Percentiles rank a stretch among this genome's conserved stretches.
phyloP scores from a whole-genome alignment of 1,284 basidiomycete genomes.

The Ustilago loliicola region DNA sequence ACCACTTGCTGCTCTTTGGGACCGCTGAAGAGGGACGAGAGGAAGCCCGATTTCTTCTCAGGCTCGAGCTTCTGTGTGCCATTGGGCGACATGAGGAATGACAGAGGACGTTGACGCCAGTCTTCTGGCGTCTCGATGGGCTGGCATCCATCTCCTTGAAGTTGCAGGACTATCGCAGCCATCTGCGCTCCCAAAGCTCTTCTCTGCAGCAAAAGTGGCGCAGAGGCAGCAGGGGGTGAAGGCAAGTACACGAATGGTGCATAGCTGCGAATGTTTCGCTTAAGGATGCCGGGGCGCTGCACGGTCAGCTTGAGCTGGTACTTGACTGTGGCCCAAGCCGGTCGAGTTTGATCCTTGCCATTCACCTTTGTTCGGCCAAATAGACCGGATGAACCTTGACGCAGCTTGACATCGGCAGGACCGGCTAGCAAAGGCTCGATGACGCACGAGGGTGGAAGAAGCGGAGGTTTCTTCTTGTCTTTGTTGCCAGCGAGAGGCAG shows the following conservation, averaged over 20 bases:
- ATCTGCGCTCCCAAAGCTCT: conserved; percentile 42
- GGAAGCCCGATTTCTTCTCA: conserved; percentile 26
- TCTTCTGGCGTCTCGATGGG: conserved; percentile 29
- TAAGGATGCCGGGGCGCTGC: conserved; percentile 58
- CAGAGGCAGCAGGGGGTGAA: conserved; percentile 42
- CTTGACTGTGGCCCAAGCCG: conserved; percentile 62
- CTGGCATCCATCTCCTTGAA: conserved; percentile 31
- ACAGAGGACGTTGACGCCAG: conserved; percentile 24
- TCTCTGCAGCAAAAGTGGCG: conserved; percentile 37
- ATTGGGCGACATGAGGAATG: conserved; percentile 31
- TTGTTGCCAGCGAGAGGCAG: conserved; percentile 34
- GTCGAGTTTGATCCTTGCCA: conserved; percentile 14
- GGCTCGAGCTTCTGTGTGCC: conserved; percentile 25
- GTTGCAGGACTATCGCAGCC: conserved; percentile 30
- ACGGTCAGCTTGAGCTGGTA: conserved; percentile 66
- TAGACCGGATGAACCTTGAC: conserved; percentile 30
- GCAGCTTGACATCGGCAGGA: conserved; percentile 16
- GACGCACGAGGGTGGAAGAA: conserved; percentile 40
- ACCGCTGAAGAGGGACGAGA: conserved; percentile 27
- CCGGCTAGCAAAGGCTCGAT: conserved; percentile 42
- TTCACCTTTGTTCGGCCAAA: conserved; percentile 29
- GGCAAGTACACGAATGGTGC: conserved; percentile 65
- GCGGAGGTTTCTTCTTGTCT: conserved; percentile 26
- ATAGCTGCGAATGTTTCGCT: conserved; percentile 59
- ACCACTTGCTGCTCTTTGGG: conserved; percentile 18